phyloP scores from a whole-genome alignment of 352 stramenopile genomes.

The Globisporangium spinosum region DNA sequence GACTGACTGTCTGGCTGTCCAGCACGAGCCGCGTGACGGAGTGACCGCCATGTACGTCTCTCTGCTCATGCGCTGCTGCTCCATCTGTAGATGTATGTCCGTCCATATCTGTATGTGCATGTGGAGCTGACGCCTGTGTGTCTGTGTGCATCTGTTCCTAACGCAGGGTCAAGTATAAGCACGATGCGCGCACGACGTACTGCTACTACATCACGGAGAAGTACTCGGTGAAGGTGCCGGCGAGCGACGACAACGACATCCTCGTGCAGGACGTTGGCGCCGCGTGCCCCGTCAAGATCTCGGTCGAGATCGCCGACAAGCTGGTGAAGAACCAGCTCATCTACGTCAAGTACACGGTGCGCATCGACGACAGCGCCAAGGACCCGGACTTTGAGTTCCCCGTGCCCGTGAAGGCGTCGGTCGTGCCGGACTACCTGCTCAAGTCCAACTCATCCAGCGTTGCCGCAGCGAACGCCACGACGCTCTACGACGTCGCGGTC shows the following conservation, averaged over 20 bases:
- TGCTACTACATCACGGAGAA: conserved; percentile 73
- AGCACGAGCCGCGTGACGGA: not conserved
- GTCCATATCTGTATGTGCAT: not conserved
- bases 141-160: not conserved
- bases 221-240: conserved; percentile 47
- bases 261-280: conserved; percentile 34
- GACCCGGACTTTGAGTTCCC: conserved; percentile 58
- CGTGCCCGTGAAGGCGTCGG: conserved; percentile 31
- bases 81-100: not conserved
- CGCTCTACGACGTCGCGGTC: conserved; percentile 52
- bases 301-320: conserved; percentile 51
- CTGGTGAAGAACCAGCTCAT: conserved; percentile 49
- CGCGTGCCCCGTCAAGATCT: conserved; percentile 60
- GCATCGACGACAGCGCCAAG: conserved; percentile 41
- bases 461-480: conserved; percentile 26
- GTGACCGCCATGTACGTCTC: conserved; percentile 3
- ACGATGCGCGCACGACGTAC: conserved; percentile 77
- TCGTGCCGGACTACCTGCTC: conserved; percentile 43
- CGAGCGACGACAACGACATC: conserved; percentile 35
- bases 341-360: conserved; percentile 57
- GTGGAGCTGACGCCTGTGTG: not conserved
- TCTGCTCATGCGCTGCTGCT: not conserved
- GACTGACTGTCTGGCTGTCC: not conserved
- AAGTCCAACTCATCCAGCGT: conserved; percentile 22
- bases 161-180: conserved; percentile 55